A percentile compares a stretch with the other conserved stretches of the same genome.
Evolutionary conservation across 1,284 basidiomycete species (phyloP).

Genomic region (Violaceomyces palustris): DNA sequence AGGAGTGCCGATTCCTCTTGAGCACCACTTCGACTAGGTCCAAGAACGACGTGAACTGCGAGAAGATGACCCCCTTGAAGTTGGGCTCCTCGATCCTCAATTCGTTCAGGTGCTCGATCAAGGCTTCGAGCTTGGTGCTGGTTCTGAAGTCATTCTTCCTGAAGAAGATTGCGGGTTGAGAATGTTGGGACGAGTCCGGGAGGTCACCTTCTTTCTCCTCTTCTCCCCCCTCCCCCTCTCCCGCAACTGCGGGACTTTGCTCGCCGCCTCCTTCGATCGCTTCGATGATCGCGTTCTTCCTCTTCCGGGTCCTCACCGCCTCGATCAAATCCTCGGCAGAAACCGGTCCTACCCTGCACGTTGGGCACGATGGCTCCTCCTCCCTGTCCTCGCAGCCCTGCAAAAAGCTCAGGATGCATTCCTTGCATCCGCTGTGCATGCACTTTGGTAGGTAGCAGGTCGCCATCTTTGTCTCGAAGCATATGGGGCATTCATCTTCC

Average conservation of each 20-base stretch:
- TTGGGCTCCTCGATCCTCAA: conserved; percentile 55
- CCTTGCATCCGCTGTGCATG: conserved; percentile 62
- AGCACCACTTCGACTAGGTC: conserved; percentile 44
- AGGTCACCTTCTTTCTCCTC: neutral
- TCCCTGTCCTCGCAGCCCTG: conserved; percentile 63
- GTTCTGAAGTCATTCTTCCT: conserved; percentile 76
- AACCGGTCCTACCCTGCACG: conserved; percentile 42
- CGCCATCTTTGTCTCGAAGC: conserved; percentile 45
- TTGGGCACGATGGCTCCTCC: conserved; percentile 58
- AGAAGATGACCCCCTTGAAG: conserved; percentile 54
- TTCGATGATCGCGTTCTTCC: too few species aligned
- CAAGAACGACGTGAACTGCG: conserved; percentile 55
- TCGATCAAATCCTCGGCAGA: conserved; percentile 63
- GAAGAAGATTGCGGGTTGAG: conserved; percentile 59
- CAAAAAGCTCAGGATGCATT: conserved; percentile 70
- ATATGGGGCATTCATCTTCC: conserved; percentile 50
- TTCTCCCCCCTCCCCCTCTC: neutral
- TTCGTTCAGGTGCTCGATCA: conserved; percentile 65
- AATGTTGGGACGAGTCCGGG: conserved; percentile 2
- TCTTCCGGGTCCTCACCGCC: conserved; percentile 51
- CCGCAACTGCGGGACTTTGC: neutral
- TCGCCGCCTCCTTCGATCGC: conserved; percentile 41
- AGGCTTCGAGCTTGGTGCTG: conserved; percentile 78
- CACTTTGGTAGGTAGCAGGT: conserved; percentile 52
- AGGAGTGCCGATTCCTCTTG: conserved; percentile 23